Evolutionary conservation across 2,329 filamentous ascomycete genomes (phyloP).

Genomic region (Pyricularia pennisetigena): DNA sequence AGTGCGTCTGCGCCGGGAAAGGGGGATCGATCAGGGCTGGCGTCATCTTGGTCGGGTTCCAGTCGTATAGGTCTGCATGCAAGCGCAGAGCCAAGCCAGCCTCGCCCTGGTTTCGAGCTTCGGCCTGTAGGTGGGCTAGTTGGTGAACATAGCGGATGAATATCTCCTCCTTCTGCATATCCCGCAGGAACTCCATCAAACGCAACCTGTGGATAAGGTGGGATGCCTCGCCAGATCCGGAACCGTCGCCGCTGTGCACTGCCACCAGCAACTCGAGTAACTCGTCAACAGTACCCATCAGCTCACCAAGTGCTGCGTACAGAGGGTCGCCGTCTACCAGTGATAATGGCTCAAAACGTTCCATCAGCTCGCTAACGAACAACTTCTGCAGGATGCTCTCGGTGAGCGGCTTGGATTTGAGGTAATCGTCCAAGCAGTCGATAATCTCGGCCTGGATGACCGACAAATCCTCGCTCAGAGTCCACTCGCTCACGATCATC

Average conservation of each 20-base stretch:
- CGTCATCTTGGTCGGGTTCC: slow-evolving; percentile 64
- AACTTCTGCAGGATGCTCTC: slow-evolving; percentile 88
- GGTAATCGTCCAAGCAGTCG: slow-evolving; percentile 80
- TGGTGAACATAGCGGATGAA: slow-evolving; percentile 95
- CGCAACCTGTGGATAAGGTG: slow-evolving; percentile 81
- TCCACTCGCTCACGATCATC: slow-evolving; percentile 99
- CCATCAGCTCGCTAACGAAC: slow-evolving; percentile 78
- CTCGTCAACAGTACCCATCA: slow-evolving; percentile 80
- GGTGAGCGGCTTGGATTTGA: slow-evolving; percentile 79
- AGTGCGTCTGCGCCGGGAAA: slow-evolving; percentile 77
- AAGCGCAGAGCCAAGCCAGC: slow-evolving; percentile 81
- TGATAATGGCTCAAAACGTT: slow-evolving; percentile 65
- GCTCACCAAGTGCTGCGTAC: slow-evolving; percentile 63
- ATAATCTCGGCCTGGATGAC: slow-evolving; percentile 95
- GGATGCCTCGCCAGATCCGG: slow-evolving; percentile 56
- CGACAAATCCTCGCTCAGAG: slow-evolving; percentile 81
- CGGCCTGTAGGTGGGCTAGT: slow-evolving; percentile 66
- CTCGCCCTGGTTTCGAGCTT: slow-evolving; percentile 71
- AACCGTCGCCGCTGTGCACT: slow-evolving; percentile 68
- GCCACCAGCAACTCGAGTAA: slow-evolving; percentile 84
- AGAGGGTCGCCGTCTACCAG: slow-evolving; percentile 52
- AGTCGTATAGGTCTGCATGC: slow-evolving; percentile 87
- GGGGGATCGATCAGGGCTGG: slow-evolving; percentile 60
- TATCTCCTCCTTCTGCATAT: slow-evolving; percentile 95
- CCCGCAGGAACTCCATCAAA: slow-evolving; percentile 90